Percentiles rank a stretch among this genome's conserved stretches.
phyloP scores from a whole-genome alignment of 331 rosid genomes.

The Telfairia occidentalis region DNA sequence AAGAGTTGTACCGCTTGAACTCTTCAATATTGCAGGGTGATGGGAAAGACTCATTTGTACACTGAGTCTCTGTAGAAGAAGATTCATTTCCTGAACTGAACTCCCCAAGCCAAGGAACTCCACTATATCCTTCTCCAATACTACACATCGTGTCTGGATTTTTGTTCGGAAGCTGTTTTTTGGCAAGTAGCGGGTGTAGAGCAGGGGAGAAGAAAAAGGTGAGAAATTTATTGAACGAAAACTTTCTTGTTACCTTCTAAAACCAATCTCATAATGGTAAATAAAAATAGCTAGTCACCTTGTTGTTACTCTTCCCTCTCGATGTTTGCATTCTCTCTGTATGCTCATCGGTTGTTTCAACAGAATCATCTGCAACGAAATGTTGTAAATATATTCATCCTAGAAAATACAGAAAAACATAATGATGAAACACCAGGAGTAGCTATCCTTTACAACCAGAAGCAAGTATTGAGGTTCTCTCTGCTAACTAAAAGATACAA shows the following conservation, averaged over 20 bases:
- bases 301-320: slow-evolving; percentile 43
- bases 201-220: slow-evolving; percentile 13
- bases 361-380: slow-evolving; percentile 34
- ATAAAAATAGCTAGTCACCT: slow-evolving; percentile 78
- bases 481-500: too few relatives aligned
- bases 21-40: slow-evolving; percentile 48
- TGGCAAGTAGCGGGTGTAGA: not conserved
- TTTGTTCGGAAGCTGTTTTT: slow-evolving; percentile 27
- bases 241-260: not conserved
- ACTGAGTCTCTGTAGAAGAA: slow-evolving; percentile 23
- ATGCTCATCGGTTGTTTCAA: slow-evolving; percentile 28
- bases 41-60: slow-evolving; percentile 14
- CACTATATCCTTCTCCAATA: slow-evolving; percentile 27
- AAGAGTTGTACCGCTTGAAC: slow-evolving; percentile 51
- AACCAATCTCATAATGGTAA: slow-evolving; percentile 16
- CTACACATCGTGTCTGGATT: slow-evolving; percentile 38
- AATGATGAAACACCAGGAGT: not conserved
- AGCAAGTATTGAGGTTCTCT: not conserved
- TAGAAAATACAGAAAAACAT: not conserved
- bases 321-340: slow-evolving; percentile 22
- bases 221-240: slow-evolving; percentile 17
- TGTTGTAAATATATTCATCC: not conserved
- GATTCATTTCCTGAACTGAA: slow-evolving; percentile 39
- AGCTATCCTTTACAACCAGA: not conserved
- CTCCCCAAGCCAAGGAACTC: slow-evolving; percentile 51